Evolutionary conservation across 2,329 filamentous ascomycete species (phyloP).

Genomic region (Camillea tinctor): DNA sequence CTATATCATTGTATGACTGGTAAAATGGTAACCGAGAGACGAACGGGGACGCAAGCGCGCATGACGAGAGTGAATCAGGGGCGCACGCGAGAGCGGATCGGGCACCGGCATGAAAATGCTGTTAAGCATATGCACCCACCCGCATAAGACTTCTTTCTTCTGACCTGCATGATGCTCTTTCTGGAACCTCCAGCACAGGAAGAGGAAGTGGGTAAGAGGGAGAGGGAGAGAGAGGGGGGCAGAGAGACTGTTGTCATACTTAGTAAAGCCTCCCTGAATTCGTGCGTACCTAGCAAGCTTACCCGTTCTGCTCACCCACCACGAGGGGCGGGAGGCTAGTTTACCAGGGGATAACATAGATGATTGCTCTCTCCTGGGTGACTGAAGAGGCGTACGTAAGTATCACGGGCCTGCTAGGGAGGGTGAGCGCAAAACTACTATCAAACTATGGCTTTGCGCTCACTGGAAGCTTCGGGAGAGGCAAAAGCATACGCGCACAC

Average conservation of each 20-base stretch:
- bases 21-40: not conserved
- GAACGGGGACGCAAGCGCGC: not conserved
- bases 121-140: not conserved
- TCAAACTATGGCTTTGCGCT: too few species aligned
- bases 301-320: too few species aligned
- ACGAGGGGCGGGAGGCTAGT: too few species aligned
- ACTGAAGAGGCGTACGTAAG: too few species aligned
- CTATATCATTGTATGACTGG: not conserved
- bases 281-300: too few species aligned
- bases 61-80: not conserved
- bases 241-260: not conserved
- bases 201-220: not conserved
- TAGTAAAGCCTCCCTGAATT: too few species aligned
- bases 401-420: too few species aligned
- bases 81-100: not conserved
- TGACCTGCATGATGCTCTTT: not conserved
- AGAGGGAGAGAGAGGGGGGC: not conserved
- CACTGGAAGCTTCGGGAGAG: too few species aligned
- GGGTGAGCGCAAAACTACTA: too few species aligned
- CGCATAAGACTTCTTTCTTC: not conserved
- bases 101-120: not conserved
- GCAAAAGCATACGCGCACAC: too few species aligned
- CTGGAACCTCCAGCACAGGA: not conserved
- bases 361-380: too few species aligned
- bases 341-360: too few species aligned